These are phyloP conservation scores for Botrytis cinerea DNA, from an alignment of 2,329 filamentous ascomycete genomes.

Conservation along the genomic window DNA sequence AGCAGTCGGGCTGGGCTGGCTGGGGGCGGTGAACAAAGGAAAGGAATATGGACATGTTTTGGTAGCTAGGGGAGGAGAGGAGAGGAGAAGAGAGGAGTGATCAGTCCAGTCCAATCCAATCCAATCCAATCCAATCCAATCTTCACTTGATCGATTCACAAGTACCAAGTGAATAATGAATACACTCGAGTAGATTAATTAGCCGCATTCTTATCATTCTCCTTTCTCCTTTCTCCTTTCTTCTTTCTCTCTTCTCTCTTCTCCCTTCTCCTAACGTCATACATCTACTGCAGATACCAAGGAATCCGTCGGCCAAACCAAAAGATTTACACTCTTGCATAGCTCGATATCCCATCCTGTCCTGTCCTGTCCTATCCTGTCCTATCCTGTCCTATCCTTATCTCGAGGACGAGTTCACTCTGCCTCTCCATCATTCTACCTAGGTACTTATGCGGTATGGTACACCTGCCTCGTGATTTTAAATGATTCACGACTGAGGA, in stretches of 20 bases:
- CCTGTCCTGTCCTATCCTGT: background rate
- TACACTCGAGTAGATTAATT: background rate
- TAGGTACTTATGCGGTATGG: background rate
- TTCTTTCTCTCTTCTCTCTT: background rate
- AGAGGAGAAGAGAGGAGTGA: background rate
- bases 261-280: background rate
- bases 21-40: slow-evolving; percentile 11
- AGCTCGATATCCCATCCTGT: background rate
- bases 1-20: background rate
- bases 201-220: background rate
- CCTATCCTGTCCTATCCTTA: background rate
- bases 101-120: background rate
- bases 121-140: background rate
- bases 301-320: background rate
- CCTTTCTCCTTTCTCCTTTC: background rate
- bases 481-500: slow-evolving; percentile 5
- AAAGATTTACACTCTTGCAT: background rate
- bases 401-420: background rate
- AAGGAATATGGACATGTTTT: background rate
- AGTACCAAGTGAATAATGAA: background rate
- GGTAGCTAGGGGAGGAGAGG: background rate
- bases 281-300: background rate
- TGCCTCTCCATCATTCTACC: background rate
- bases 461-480: slow-evolving; percentile 6
- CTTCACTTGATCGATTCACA: background rate